These are phyloP conservation scores for Botryotinia convoluta DNA, from an alignment of 2,329 filamentous ascomycete species.

Conservation along the genomic window DNA sequence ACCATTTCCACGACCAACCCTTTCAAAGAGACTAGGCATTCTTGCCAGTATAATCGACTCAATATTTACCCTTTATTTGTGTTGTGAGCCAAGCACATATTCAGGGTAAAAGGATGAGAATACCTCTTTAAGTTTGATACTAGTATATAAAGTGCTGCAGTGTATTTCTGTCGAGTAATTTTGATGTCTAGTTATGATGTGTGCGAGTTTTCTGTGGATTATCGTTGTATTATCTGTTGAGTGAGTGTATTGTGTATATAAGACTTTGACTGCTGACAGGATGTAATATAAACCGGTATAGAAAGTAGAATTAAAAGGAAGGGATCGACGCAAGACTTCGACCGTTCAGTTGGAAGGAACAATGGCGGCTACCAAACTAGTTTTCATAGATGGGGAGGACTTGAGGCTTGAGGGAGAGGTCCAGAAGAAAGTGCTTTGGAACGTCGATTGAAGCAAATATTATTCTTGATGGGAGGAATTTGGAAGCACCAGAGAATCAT, in stretches of 20 bases:
- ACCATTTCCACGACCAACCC: background rate
- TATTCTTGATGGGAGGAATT: no score
- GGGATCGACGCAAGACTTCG: background rate
- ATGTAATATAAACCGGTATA: background rate
- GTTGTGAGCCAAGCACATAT: background rate
- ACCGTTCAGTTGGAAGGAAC: background rate
- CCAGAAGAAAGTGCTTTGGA: no score
- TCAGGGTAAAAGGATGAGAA: background rate
- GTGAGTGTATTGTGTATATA: background rate
- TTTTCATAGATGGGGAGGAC: no score
- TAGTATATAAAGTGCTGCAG: background rate
- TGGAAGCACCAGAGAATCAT: no score
- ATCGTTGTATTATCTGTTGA: background rate
- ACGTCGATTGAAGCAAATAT: no score
- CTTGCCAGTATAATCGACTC: background rate
- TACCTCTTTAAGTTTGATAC: background rate
- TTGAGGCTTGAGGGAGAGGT: no score
- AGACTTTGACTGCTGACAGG: background rate
- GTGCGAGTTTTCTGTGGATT: background rate
- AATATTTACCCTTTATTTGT: no score
- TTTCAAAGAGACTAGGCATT: background rate
- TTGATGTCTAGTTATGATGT: background rate
- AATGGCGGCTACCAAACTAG: background rate
- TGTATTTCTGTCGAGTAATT: background rate
- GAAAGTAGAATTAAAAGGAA: background rate